Conservation (phyloP, 805 yeast genomes). For the Yarrowia yakushimensis region DNA sequence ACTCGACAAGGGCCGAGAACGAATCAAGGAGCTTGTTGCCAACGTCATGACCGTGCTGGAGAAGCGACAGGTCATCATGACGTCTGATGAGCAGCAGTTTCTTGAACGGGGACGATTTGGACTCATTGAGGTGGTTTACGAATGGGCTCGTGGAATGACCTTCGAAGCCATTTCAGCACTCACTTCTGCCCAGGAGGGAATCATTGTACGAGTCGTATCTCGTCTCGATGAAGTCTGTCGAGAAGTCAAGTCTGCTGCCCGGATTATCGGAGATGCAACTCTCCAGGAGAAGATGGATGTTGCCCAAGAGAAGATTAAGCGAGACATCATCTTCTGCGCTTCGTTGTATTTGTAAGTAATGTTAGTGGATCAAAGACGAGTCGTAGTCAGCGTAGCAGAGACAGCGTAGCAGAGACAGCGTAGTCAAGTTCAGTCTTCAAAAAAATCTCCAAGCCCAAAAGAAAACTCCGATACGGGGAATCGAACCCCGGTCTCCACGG, state of each 20-base stretch:
- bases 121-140: conserved; percentile 88
- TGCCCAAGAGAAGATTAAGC: conserved; percentile 91
- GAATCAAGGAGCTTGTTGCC: conserved; percentile 67
- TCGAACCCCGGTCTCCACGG: conserved; percentile 26
- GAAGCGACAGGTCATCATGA: conserved; percentile 66
- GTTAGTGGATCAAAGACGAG: no score
- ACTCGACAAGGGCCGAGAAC: conserved; percentile 56
- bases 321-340: conserved; percentile 97
- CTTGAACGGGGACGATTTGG: conserved; percentile 82
- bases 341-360: conserved; percentile 66
- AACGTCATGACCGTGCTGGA: conserved; percentile 59
- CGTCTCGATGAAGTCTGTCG: conserved; percentile 93
- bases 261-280: conserved; percentile 90
- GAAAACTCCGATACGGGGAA: conserved; percentile 23
- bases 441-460: no score
- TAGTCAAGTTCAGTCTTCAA: no score
- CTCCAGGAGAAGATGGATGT: conserved; percentile 83
- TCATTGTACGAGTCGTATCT: conserved; percentile 92
- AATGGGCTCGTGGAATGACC: conserved; percentile 95
- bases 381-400: no score
- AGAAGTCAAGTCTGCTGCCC: conserved; percentile 88
- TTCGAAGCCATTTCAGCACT: conserved; percentile 88
- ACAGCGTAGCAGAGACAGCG: no score
- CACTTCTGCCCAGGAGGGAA: conserved; percentile 91
- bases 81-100: conserved; percentile 82